A percentile compares a stretch with the other conserved stretches of the same genome.
These are phyloP conservation scores for Linderniella brevidens DNA, from an alignment of 257 asterid species.

Conservation along the genomic window DNA sequence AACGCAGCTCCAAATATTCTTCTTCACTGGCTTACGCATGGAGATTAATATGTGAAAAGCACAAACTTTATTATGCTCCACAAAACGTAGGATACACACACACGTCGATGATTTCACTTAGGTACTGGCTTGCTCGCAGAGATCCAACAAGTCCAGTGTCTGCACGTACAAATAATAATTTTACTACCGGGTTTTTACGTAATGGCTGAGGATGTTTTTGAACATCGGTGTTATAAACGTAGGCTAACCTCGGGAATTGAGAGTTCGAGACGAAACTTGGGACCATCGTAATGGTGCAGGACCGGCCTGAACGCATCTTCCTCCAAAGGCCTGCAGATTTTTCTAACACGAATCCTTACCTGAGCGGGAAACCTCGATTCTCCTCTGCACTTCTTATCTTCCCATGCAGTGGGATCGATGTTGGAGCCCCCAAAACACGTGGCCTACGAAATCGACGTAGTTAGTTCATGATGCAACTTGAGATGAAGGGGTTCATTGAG, in stretches of 20 bases:
- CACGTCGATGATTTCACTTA: slow-evolving; percentile 11
- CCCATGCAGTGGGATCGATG: slow-evolving; percentile 99
- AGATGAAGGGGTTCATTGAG: background rate
- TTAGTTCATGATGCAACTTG: no score
- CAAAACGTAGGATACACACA: no score
- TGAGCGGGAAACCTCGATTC: slow-evolving; percentile 98
- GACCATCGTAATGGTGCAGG: slow-evolving; percentile 94
- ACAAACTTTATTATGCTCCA: no score
- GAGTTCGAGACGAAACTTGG: slow-evolving; percentile 93
- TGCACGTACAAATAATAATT: slow-evolving; percentile 14
- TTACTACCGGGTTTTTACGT: background rate
- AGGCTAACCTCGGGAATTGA: slow-evolving; percentile 87
- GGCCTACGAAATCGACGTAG: slow-evolving; percentile 53
- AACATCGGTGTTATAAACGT: background rate
- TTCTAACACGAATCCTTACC: slow-evolving; percentile 74
- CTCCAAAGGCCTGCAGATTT: slow-evolving; percentile 72
- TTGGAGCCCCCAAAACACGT: slow-evolving; percentile 79
- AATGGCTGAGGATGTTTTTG: background rate
- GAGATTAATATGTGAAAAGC: no score
- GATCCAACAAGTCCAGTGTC: slow-evolving; percentile 86
- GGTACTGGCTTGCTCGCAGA: slow-evolving; percentile 76
- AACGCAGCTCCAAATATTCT: slow-evolving; percentile 3
- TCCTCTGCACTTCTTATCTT: slow-evolving; percentile 93
- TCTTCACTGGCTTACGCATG: no score
- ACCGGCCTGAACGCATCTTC: slow-evolving; percentile 96